phyloP scores from a whole-genome alignment of 306 rosid genomes.

The Prosopis cineraria region DNA sequence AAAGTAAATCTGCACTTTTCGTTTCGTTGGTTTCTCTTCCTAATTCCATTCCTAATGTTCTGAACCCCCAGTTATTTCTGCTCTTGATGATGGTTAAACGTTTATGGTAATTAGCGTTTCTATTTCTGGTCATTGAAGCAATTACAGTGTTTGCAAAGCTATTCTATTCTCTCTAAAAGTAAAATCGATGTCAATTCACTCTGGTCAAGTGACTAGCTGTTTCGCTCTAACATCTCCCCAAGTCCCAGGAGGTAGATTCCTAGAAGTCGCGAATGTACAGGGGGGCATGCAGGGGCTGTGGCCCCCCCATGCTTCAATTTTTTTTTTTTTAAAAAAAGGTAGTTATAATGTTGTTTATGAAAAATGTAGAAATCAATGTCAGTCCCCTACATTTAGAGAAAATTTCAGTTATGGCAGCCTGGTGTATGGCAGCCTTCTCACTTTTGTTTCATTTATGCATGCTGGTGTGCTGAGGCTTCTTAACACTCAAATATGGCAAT shows the following conservation, averaged over 20 bases:
- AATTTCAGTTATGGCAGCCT: too few species aligned
- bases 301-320: too few species aligned
- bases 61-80: too few species aligned
- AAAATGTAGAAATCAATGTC: too few species aligned
- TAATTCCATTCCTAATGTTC: not conserved
- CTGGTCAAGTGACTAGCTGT: not conserved
- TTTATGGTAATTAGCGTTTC: slow-evolving; percentile 5
- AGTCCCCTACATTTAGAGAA: too few species aligned
- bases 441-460: not conserved
- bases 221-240: not conserved
- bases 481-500: not conserved
- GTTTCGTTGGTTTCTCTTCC: slow-evolving; percentile 14
- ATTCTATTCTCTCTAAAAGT: not conserved
- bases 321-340: too few species aligned
- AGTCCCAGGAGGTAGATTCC: not conserved
- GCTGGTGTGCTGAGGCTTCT: not conserved
- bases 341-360: too few species aligned
- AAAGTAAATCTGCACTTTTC: not conserved
- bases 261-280: too few species aligned
- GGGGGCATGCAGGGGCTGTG: too few species aligned
- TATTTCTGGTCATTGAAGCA: not conserved
- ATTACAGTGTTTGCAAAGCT: not conserved
- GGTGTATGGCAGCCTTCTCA: not conserved
- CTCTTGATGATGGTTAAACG: not conserved
- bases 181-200: not conserved